Evolutionary conservation across 768 basidiomycete species (phyloP).

Genomic region (Xerocomus spinulosus): DNA sequence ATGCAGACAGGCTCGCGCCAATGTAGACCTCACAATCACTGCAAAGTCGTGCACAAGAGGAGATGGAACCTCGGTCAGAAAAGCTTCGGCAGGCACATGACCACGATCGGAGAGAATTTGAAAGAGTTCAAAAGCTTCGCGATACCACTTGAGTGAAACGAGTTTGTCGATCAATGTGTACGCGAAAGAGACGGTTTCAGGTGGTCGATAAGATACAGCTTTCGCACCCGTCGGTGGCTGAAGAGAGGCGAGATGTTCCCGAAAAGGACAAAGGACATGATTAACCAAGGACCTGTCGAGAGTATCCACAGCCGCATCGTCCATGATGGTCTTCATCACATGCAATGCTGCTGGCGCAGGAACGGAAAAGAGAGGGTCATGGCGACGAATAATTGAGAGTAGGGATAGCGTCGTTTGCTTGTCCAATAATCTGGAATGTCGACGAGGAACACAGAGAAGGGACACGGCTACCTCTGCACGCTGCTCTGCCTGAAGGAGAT

Average conservation of each 20-base stretch:
- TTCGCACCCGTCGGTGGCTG: conserved; percentile 25
- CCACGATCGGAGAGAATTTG: conserved; percentile 42
- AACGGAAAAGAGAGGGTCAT: conserved; percentile 8
- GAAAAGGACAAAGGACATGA: conserved; percentile 31
- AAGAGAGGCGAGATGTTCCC: conserved; percentile 23
- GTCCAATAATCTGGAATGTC: conserved; percentile 16
- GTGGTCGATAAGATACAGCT: conserved; percentile 37
- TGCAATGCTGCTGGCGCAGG: conserved; percentile 14
- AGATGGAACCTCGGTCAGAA: conserved; percentile 35
- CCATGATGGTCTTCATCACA: conserved; percentile 21
- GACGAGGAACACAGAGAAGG: conserved; percentile 24
- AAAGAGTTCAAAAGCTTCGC: conserved; percentile 44
- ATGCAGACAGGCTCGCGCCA: conserved; percentile 49
- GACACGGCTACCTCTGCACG: conserved; percentile 24
- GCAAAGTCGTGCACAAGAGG: conserved; percentile 36
- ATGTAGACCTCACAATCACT: conserved; percentile 44
- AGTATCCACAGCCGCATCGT: conserved; percentile 8
- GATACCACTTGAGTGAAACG: conserved; percentile 31
- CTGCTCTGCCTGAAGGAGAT: conserved; percentile 14
- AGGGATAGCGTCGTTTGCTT: conserved; percentile 21
- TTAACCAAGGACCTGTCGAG: conserved; percentile 23
- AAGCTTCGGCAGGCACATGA: conserved; percentile 44
- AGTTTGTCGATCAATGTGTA: conserved; percentile 45
- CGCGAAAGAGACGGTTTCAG: conserved; percentile 34
- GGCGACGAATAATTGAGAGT: conserved; percentile 17